Base-by-base conservation (phyloP, 202 grass and related monocot genomes). In the Elaeis oleifera region DNA sequence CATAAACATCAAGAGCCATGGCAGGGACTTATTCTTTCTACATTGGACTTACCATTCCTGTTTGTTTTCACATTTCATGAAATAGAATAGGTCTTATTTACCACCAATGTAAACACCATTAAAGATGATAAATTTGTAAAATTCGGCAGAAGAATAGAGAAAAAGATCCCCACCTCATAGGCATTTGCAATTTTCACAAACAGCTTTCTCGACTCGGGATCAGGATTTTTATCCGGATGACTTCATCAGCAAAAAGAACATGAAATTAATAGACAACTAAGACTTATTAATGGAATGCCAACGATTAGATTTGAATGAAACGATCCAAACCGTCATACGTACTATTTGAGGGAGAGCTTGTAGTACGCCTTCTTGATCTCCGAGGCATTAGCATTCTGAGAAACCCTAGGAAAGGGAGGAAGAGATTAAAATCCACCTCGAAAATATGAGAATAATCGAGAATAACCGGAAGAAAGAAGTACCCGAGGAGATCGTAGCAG, bases 401-500 rank as follows among this genome's bases (percentile, higher is more conserved):
- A 85, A 76, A 97, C 49, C 68, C 92, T 95, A 69, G 15, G 18
- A 48, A n/a, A 25, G 13, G 18, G 1, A 16, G 16, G 44, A 22
- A 11, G 23, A 21, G 13, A 65, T 21, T 5, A 5, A 23, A 25
- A 14, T 36, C 23, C 14, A 52, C 17, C 8, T 15, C 63, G 15
- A 3, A 61, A 27, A 56, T 56, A 20, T 48, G 55, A 20, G 20
- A 27, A 22, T 3, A 1, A 26, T 24, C 16, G 9, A 63, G 13
- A 60, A n/a, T 26, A 53, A 36, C 54, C 53, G 18, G 29, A 15
- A 5, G 23, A 13, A 8, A 14, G 54, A 54, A 67, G 25, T 74
- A 91, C 87, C 92, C 92, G 20, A 97, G 92, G 39, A 97, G 84
- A 77, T 97, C 82, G 81, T 97, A 97, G 76, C 92, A 97, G 69